Evolutionary conservation across 176 grass and related monocot genomes (phyloP).

Genomic region (Rhynchospora breviuscula): DNA sequence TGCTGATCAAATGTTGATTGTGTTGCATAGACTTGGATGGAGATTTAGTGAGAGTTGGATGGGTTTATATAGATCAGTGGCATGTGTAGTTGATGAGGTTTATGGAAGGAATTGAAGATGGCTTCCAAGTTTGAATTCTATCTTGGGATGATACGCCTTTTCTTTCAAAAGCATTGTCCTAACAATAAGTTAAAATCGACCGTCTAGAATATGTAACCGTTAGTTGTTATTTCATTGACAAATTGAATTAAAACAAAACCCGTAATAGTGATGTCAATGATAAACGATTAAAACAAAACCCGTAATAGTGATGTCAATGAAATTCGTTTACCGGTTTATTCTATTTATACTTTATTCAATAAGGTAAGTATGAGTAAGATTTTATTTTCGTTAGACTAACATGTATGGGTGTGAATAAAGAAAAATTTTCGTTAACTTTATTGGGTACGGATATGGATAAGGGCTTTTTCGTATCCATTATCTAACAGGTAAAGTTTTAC

Average conservation of each 20-base stretch:
- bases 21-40: neutral
- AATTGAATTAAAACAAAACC: neutral
- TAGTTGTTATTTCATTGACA: neutral
- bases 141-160: neutral
- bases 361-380: too few species aligned
- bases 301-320: neutral
- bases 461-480: too few species aligned
- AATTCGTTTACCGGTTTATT: too few species aligned
- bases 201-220: neutral
- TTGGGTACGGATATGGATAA: too few species aligned
- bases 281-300: neutral
- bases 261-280: neutral
- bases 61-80: conserved; percentile 33
- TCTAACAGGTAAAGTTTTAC: too few species aligned
- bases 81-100: conserved; percentile 16
- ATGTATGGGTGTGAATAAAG: too few species aligned
- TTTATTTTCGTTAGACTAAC: too few species aligned
- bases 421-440: too few species aligned
- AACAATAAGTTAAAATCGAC: neutral
- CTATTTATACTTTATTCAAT: too few species aligned
- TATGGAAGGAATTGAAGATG: neutral
- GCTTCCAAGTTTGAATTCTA: neutral
- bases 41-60: neutral
- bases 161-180: neutral
- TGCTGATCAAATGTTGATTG: neutral